Conservation (phyloP, 139 green algal genomes). For the Raphidocelis subcapitata region DNA sequence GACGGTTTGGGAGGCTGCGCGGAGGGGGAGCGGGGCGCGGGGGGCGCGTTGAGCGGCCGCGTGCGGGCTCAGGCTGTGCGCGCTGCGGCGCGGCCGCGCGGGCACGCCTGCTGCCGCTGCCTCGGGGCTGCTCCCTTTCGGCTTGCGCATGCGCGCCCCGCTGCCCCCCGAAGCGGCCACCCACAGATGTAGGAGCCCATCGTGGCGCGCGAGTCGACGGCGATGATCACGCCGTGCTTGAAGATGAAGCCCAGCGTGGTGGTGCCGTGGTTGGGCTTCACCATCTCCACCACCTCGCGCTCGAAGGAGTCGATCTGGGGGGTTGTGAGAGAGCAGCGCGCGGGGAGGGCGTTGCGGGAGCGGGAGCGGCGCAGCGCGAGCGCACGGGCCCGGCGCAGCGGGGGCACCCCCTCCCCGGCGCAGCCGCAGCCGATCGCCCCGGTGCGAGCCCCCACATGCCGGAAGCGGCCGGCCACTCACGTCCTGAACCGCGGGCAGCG, state of each 20-base stretch:
- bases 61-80: too few species aligned
- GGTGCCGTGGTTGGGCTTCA: conserved; percentile 97
- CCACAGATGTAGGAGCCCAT: conserved; percentile 97
- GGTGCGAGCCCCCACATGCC: neutral
- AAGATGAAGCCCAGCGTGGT: conserved; percentile 99
- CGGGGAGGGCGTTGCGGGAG: neutral
- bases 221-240: conserved; percentile 93
- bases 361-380: neutral
- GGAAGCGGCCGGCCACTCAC: conserved; percentile 10
- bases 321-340: neutral
- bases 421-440: too few species aligned
- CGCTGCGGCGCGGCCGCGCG: too few species aligned
- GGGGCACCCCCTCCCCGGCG: too few species aligned
- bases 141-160: too few species aligned
- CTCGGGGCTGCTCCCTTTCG: too few species aligned
- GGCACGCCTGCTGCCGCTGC: too few species aligned
- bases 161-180: too few species aligned
- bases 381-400: neutral
- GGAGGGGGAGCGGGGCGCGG: neutral
- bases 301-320: conserved; percentile 96
- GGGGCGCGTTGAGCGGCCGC: too few species aligned
- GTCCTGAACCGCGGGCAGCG: conserved; percentile 43
- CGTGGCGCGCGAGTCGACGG: conserved; percentile 95
- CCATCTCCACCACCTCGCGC: conserved; percentile 88
- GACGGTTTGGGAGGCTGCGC: conserved; percentile 89